Conservation (phyloP, 2,329 filamentous ascomycete species). For the Trichoderma endophyticum region DNA sequence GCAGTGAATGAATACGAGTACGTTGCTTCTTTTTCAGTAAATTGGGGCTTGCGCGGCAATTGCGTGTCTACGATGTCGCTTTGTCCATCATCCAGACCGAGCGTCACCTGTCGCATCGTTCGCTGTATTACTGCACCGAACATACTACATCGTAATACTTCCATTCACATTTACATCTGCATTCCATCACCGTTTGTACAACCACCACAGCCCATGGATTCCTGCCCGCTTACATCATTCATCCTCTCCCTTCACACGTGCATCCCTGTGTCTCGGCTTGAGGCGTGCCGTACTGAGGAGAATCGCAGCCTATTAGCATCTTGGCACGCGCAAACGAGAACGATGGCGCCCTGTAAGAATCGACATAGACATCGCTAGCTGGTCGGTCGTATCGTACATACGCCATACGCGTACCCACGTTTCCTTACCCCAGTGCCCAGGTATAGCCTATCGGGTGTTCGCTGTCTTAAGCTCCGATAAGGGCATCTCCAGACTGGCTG, state of each 20-base stretch:
- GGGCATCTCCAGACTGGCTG: background rate
- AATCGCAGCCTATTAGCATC: background rate
- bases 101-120: background rate
- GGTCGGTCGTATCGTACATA: background rate
- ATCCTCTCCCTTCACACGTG: background rate
- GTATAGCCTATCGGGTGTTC: background rate
- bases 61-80: background rate
- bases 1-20: background rate
- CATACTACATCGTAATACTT: background rate
- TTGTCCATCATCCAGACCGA: background rate
- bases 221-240: background rate
- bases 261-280: background rate
- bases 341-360: background rate
- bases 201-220: background rate
- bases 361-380: background rate
- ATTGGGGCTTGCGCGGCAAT: slow-evolving; percentile 3
- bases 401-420: background rate
- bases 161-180: background rate
- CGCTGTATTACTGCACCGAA: background rate
- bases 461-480: background rate
- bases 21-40: background rate
- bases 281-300: slow-evolving; percentile 1
- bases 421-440: background rate
- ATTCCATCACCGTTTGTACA: background rate
- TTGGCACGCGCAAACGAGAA: background rate